Base-by-base conservation (phyloP, 768 basidiomycete genomes). In the Boletus subcaerulescens region DNA sequence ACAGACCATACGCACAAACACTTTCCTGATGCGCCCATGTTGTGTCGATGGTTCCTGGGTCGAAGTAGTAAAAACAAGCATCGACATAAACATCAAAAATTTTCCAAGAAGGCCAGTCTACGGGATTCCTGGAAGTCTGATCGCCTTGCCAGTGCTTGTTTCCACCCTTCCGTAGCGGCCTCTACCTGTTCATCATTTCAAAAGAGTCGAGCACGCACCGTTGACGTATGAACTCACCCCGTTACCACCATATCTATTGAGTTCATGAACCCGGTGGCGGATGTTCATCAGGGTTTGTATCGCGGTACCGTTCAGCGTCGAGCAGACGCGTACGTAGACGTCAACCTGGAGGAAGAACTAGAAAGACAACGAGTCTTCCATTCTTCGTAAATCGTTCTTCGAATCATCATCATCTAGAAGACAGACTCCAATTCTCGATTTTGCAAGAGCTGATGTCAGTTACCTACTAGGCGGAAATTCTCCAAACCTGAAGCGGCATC, bases 321-420 rank as follows among this genome's bases (percentile, higher is more conserved):
- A 48, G 26, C 31, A 33, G 45, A 17, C 40, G 35, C 24, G 50
- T 56, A 53, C 52, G 33, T 33, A 17, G 44, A 61, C 29, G 48
- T 49, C 45, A 47, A 18, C 26, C 17, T 22, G 42, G 10, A 41
- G n/a, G 38, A 56, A 63, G 53, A 40, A 33, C 47, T 50, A 20
- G 24, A 9, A 46, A 56, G 35, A 39, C 29, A 38, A 48, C 53
- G 32, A n/a, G 2, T 20, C 65, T 64, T 66, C 64, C 57, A 4
- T 66, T 55, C 64, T 55, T 59, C 44, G 56, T 46, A 65, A 49
- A 64, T 49, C n/a, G 45, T 18, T 45, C 49, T 60, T 66, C 61
- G 61, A 60, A 56, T 15, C 52, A 50, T 15, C 52, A 50, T 44
- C 48, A 50, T 18, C 41, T 4, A 43, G 58, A 60, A 66, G 56